Evolutionary conservation across 1,284 basidiomycete species (phyloP), one percentile per base, ranked within the genome.

Genomic region (Trichosporon inkin): DNA sequence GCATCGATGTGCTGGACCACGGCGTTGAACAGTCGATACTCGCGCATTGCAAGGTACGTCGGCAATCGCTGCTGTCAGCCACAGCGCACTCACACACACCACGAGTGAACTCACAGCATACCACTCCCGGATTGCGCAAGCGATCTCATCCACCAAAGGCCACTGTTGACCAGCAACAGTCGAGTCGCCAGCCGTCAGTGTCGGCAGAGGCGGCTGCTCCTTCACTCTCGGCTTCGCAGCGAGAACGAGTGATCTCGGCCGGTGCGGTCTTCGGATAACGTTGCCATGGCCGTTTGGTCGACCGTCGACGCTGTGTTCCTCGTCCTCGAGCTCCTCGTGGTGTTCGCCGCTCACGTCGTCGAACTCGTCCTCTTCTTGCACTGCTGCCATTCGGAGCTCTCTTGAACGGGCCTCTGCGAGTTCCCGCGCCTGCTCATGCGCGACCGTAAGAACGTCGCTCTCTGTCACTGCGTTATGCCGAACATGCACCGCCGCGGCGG

Each of bases 71-170:
- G 54, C n/a, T 11, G 55, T 69, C 55, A 71, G 64, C 54, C 20
- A 37, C 17, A 6, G 6, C n/a, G n/a, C n/a, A 8, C 22, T 14
- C 44, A 24, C 22, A 36, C 19, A 17, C 8, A 7, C 11, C 19
- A 17, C 39, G n/a, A 20, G 19, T 32, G 5, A 0, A 69, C 75
- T 71, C 57, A 95, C 83, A 28, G 85, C 85, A 71, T 93, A 89
- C 92, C 94, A 98, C 83, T 98, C 95, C 37, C 94, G 86, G 41
- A 98, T 80, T 0, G 95, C 93, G 19, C 92, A 95, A 0, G 95
- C 90, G 68, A 99, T 96, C 80, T 99, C 95, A 78, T 99, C 95
- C 56, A 98, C 86, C 70, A 98, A 87, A 1, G 94, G 95, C 73
- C 96, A 93, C 11, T 79, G 81, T 24, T 83, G 81, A 6, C 92